These are phyloP conservation scores for Monosporozyma yasuniensis DNA, from an alignment of 805 yeast genomes.

Conservation along the genomic window DNA sequence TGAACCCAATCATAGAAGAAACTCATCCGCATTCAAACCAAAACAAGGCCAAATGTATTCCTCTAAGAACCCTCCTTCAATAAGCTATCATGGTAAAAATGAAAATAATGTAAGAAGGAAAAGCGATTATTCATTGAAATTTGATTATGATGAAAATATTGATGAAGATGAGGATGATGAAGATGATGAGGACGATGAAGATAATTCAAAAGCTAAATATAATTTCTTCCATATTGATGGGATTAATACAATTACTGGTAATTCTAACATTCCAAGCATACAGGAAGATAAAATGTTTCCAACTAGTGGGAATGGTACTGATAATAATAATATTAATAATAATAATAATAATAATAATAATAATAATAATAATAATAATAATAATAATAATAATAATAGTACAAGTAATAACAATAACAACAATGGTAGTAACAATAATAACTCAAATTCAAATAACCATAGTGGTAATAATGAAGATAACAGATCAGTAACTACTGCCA, in stretches of 20 bases:
- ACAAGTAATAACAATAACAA: background rate
- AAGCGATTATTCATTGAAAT: slow-evolving; percentile 20
- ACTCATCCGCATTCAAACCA: background rate
- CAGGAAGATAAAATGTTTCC: background rate
- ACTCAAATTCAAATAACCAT: background rate
- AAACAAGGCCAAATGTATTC: background rate
- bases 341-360: background rate
- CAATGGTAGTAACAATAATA: slow-evolving; percentile 1
- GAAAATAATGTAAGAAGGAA: background rate
- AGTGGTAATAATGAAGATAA: background rate
- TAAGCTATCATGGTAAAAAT: background rate
- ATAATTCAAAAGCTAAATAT: slow-evolving; percentile 14
- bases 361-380: slow-evolving; percentile 1
- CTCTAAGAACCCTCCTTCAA: background rate
- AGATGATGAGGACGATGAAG: slow-evolving; percentile 22
- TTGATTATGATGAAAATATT: slow-evolving; percentile 25
- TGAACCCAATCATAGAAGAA: background rate
- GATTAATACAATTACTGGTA: background rate
- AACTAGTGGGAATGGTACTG: background rate
- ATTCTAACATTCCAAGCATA: background rate
- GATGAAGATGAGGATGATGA: slow-evolving; percentile 30
- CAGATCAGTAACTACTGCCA: background rate
- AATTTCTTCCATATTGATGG: slow-evolving; percentile 17
- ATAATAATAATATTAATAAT: background rate
- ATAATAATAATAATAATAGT: background rate